Conservation (phyloP, 768 basidiomycete genomes). For the Termitomyces sp. region DNA sequence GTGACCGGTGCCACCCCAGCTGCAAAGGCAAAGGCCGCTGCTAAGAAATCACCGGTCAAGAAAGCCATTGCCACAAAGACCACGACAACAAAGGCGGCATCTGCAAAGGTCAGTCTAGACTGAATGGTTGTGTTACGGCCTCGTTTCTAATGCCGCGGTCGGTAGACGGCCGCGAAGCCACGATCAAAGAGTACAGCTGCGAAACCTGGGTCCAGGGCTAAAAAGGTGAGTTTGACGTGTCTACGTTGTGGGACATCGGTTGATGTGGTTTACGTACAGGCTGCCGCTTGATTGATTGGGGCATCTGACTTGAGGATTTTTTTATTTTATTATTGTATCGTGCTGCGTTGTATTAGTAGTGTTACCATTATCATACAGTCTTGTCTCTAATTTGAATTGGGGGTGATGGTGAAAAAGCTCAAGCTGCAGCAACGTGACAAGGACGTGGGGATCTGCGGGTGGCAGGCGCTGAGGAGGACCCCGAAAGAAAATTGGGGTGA, state of each 20-base stretch:
- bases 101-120: constrained; percentile 21
- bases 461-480: constrained; percentile 12
- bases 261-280: constrained; percentile 11
- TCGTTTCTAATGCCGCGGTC: neutral
- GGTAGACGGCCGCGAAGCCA: constrained; percentile 25
- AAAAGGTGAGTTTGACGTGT: constrained; percentile 20
- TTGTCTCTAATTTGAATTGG: constrained; percentile 1
- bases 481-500: constrained; percentile 13
- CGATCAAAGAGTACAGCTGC: constrained; percentile 20
- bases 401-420: no score
- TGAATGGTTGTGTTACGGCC: neutral
- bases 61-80: constrained; percentile 17
- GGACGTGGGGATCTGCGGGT: constrained; percentile 25
- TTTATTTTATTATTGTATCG: constrained; percentile 16
- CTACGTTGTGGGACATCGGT: neutral
- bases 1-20: neutral
- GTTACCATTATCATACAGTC: constrained; percentile 11
- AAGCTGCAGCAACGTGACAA: no score
- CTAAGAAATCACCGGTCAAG: constrained; percentile 10
- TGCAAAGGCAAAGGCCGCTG: constrained; percentile 9
- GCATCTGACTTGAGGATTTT: constrained; percentile 10
- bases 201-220: constrained; percentile 23
- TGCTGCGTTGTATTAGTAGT: constrained; percentile 19
- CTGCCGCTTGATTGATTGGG: constrained; percentile 15
- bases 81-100: constrained; percentile 19